A percentile compares a stretch with the other conserved stretches of the same genome.
These are phyloP conservation scores for Lathyrus aphaca DNA, from an alignment of 306 rosid species.

Conservation along the genomic window DNA sequence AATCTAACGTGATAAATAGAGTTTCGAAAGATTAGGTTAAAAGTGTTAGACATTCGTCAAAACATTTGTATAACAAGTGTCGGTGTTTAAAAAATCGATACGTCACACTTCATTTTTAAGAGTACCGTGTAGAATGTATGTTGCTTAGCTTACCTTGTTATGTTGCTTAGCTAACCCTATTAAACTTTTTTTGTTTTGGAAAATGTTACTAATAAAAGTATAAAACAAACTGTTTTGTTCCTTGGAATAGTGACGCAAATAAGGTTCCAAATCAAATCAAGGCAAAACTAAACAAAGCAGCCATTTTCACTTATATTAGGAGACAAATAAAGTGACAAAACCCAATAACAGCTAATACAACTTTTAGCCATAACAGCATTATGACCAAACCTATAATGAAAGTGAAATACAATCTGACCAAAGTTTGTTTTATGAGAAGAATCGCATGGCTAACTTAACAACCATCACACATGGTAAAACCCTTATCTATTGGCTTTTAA, in stretches of 20 bases:
- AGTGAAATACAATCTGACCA: conserved; percentile 54
- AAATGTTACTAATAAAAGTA: neutral
- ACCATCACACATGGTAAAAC: conserved; percentile 45
- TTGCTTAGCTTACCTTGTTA: no score
- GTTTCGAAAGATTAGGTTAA: no score
- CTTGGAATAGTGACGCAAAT: neutral
- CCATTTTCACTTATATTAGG: conserved; percentile 32
- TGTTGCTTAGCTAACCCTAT: neutral
- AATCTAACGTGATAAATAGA: no score
- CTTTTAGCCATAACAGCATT: conserved; percentile 36
- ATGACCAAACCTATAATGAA: conserved; percentile 51
- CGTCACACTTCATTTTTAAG: no score
- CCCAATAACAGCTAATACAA: conserved; percentile 40
- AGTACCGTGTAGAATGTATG: no score
- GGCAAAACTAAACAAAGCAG: conserved; percentile 29
- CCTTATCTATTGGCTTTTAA: conserved; percentile 29
- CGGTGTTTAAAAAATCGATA: no score
- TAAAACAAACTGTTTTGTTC: neutral
- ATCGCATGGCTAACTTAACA: conserved; percentile 47
- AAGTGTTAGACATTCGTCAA: no score
- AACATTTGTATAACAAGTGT: no score
- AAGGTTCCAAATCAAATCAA: conserved; percentile 23
- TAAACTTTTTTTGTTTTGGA: neutral
- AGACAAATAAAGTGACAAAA: conserved; percentile 29
- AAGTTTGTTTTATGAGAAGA: conserved; percentile 40